A percentile compares a stretch with the other conserved stretches of the same genome.
phyloP scores from a whole-genome alignment of 495 filamentous ascomycete genomes.

The Neurospora sp. region DNA sequence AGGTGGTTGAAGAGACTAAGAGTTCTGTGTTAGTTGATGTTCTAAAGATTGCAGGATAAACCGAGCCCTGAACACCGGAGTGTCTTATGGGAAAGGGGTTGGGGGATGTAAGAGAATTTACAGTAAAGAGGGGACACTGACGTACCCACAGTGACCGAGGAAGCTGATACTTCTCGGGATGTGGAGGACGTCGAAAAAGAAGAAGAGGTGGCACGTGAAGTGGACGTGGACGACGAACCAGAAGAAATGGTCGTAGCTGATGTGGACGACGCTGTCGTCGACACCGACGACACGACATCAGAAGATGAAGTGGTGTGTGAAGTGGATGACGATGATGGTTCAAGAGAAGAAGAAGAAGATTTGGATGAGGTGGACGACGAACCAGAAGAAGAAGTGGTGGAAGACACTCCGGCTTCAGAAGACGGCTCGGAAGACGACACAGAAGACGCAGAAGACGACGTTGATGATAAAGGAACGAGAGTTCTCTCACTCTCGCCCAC shows the following conservation, averaged over 20 bases:
- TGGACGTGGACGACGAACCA: background rate
- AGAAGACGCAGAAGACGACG: conserved; percentile 7
- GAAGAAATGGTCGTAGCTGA: background rate
- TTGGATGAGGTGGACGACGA: background rate
- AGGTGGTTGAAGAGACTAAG: background rate
- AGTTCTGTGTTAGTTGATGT: background rate
- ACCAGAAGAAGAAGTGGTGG: background rate
- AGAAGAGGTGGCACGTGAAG: background rate
- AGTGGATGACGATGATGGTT: conserved; percentile 1
- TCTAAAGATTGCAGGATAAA: background rate
- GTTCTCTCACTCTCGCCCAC: conserved; percentile 6
- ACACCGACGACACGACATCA: background rate
- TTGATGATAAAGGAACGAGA: conserved; percentile 1
- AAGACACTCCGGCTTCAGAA: conserved; percentile 2
- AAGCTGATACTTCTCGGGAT: conserved; percentile 7
- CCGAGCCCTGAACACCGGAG: background rate
- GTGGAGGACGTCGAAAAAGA: background rate
- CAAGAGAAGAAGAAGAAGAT: background rate
- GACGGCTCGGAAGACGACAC: background rate
- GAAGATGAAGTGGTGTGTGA: background rate
- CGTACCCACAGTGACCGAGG: conserved; percentile 18
- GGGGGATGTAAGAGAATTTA: background rate
- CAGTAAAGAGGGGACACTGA: conserved; percentile 1
- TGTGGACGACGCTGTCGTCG: background rate
- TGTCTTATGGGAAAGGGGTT: background rate